Base-by-base conservation (phyloP, 805 yeast species). In the Candida argentea region DNA sequence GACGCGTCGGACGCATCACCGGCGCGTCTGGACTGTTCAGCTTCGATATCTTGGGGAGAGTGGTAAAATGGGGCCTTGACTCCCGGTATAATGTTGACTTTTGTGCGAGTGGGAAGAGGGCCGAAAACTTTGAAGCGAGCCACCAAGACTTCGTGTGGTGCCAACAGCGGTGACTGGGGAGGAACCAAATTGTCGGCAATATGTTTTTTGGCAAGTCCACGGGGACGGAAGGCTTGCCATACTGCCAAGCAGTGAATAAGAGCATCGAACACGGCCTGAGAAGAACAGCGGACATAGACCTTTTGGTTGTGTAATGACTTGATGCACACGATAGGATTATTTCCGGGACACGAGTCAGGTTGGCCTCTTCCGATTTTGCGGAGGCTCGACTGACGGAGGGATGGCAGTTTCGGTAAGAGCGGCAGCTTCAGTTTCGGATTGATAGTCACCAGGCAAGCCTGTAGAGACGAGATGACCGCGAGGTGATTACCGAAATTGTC, bases 111-210 rank as follows among this genome's bases (percentile, higher is more conserved):
- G 4, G 74, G 70, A 9, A 70, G 39, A 3, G 83, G 83, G 0
- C 83, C 86, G 49, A 53, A 80, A 2, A 79, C 61, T 44, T 71
- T 73, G 42, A 79, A 72, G 22, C 80, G 64, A 31, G 84, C 75
- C 12, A 76, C 78, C 27, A 78, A 51, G 9, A 78, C 43, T 37
- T 54, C 62, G 39, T 55, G 61, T 5, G 46, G 48, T 14, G 39
- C 25, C 24, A 47, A 39, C n/a, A 35, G 30, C n/a, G 46, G 40
- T 18, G 29, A 35, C 14, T 38, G 37, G 7, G 7, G 20, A 7
- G 9, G 9, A 13, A 56, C 55, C 27, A 49, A 55, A 35, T 61
- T 61, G 24, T 54, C 56, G 31, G 57, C 57, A 36, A 53, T 57
- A 73, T 74, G 68, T 42, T 74, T 74, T 35, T 71, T 65, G 18